Percentiles rank a stretch among this genome's conserved stretches.
phyloP scores from a whole-genome alignment of 2,329 filamentous ascomycete genomes.

The Rutstroemia sp. region DNA sequence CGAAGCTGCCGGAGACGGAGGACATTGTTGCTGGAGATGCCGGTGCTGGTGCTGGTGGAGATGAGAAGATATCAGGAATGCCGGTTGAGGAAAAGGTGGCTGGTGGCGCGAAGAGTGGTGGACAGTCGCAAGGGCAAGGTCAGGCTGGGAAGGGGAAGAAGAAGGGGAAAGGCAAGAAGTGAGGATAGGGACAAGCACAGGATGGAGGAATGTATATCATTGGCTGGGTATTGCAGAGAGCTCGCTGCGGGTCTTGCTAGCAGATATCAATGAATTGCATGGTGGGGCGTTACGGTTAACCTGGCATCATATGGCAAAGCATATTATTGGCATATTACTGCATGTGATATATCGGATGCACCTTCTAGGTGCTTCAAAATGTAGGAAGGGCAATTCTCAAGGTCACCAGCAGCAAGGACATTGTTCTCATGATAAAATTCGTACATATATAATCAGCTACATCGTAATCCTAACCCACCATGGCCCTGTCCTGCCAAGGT shows the following conservation, averaged over 20 bases:
- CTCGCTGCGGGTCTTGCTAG: background rate
- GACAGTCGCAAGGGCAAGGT: constrained; percentile 21
- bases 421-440: background rate
- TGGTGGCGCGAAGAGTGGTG: constrained; percentile 18
- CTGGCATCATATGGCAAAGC: background rate
- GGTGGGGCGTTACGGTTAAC: background rate
- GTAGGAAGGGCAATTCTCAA: background rate
- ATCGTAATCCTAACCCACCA: constrained; percentile 7
- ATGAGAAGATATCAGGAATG: constrained; percentile 30
- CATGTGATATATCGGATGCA: background rate
- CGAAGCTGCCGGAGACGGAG: constrained; percentile 39
- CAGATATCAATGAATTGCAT: constrained; percentile 3
- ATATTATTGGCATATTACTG: background rate
- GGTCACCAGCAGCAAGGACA: background rate
- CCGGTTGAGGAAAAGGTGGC: constrained; percentile 61
- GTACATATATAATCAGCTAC: constrained; percentile 12
- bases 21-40: constrained; percentile 32
- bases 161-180: constrained; percentile 60
- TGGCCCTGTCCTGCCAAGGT: constrained; percentile 5
- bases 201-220: background rate
- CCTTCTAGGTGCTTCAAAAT: background rate
- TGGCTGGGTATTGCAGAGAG: background rate
- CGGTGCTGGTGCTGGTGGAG: constrained; percentile 38
- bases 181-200: constrained; percentile 21
- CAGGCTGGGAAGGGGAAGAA: constrained; percentile 41